A percentile compares a stretch with the other conserved stretches of the same genome.
These are phyloP conservation scores for Closterium sp. DNA, from an alignment of 139 green algal species.

Conservation along the genomic window DNA sequence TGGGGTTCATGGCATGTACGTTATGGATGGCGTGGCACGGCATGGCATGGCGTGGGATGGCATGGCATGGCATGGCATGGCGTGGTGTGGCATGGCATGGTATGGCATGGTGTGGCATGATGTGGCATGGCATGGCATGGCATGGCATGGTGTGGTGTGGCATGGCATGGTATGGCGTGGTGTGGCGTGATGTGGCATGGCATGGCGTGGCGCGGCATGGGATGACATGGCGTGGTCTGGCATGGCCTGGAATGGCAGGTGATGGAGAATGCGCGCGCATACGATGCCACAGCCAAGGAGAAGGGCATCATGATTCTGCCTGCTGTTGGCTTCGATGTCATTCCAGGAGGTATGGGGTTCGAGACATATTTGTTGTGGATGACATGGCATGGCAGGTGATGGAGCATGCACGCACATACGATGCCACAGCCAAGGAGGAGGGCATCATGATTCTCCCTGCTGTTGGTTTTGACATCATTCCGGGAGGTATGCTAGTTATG, in stretches of 20 bases:
- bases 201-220: too few relatives aligned
- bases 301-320: conserved; percentile 39
- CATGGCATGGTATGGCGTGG: too few relatives aligned
- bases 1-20: neutral
- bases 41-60: too few relatives aligned
- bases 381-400: neutral
- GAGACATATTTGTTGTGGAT: neutral
- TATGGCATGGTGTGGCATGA: too few relatives aligned
- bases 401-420: neutral
- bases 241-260: neutral
- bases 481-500: neutral
- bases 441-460: conserved; percentile 43
- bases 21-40: neutral
- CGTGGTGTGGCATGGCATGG: too few relatives aligned
- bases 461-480: conserved; percentile 33
- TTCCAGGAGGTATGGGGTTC: conserved; percentile 6
- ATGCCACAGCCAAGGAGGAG: conserved; percentile 5
- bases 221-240: too few relatives aligned
- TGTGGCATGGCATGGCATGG: too few relatives aligned
- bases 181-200: too few relatives aligned
- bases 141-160: too few relatives aligned
- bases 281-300: conserved; percentile 4
- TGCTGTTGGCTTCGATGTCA: conserved; percentile 36
- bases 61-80: too few relatives aligned
- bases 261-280: neutral